Percentiles rank a stretch among this genome's conserved stretches.
Conservation (phyloP, 306 rosid genomes). For the Crataegus laevigata region DNA sequence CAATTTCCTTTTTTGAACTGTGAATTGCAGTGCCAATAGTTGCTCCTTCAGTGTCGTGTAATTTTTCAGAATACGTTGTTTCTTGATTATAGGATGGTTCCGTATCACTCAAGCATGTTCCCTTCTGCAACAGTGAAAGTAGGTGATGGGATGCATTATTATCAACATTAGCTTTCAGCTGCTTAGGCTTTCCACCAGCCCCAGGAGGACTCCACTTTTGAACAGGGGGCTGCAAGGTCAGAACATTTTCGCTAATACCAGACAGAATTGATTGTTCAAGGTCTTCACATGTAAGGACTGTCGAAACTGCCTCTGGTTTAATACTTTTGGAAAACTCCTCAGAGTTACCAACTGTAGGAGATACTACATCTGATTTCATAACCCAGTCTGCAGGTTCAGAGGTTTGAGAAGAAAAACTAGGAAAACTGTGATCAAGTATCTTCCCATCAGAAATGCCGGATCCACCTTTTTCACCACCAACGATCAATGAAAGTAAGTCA, state of each 20-base stretch:
- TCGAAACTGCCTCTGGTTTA: conserved; percentile 49
- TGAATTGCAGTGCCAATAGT: conserved; percentile 26
- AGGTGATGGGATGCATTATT: conserved; percentile 73
- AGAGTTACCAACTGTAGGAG: conserved; percentile 30
- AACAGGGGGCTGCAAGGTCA: conserved; percentile 27
- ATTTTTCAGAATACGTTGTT: conserved; percentile 23
- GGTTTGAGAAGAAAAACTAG: conserved; percentile 33
- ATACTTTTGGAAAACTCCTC: conserved; percentile 39
- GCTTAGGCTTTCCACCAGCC: conserved; percentile 39
- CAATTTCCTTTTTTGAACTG: conserved; percentile 42
- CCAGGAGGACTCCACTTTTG: conserved; percentile 26
- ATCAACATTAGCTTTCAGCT: conserved; percentile 42
- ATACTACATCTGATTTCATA: conserved; percentile 26
- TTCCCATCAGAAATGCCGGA: conserved; percentile 32
- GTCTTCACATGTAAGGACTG: conserved; percentile 89
- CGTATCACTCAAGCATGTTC: conserved; percentile 34
- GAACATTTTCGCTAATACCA: conserved; percentile 48
- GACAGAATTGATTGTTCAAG: conserved; percentile 85
- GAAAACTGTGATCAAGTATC: conserved; percentile 28
- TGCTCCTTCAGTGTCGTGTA: conserved; percentile 30
- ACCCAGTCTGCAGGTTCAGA: conserved; percentile 37
- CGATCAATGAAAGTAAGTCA: conserved; percentile 77
- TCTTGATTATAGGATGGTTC: conserved; percentile 31
- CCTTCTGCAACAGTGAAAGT: conserved; percentile 83
- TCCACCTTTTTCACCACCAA: conserved; percentile 63